phyloP scores from a whole-genome alignment of 2,329 filamentous ascomycete species.

The Pseudogymnoascus sp. region DNA sequence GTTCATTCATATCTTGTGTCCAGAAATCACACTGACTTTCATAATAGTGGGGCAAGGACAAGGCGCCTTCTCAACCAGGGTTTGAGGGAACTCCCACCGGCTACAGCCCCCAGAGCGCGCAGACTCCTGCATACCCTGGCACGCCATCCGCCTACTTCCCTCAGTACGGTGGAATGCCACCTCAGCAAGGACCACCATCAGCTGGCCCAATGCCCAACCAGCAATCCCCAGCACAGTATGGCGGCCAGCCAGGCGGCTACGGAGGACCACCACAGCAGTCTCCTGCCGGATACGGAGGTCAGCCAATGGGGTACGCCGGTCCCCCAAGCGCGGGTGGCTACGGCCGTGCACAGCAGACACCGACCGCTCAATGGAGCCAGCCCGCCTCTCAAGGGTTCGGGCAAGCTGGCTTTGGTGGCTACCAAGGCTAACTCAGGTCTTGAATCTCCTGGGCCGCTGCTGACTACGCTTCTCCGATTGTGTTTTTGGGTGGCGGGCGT shows the following conservation, averaged over 20 bases:
- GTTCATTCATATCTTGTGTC: constrained; percentile 33
- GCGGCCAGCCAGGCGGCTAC: constrained; percentile 61
- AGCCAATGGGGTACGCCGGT: constrained; percentile 62
- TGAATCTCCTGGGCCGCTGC: background rate
- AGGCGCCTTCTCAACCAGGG: constrained; percentile 73
- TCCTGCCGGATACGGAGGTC: constrained; percentile 53
- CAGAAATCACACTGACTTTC: constrained; percentile 26
- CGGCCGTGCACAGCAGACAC: constrained; percentile 57
- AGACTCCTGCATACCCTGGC: constrained; percentile 63
- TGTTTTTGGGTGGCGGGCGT: constrained; percentile 7
- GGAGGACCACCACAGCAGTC: constrained; percentile 53
- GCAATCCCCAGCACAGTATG: constrained; percentile 38
- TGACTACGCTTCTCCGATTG: background rate
- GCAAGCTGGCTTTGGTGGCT: constrained; percentile 53
- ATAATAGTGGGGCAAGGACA: constrained; percentile 93
- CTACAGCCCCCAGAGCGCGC: constrained; percentile 66
- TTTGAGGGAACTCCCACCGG: constrained; percentile 67
- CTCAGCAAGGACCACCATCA: constrained; percentile 29
- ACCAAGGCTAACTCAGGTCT: constrained; percentile 43
- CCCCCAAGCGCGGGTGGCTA: constrained; percentile 75
- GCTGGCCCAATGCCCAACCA: constrained; percentile 30
- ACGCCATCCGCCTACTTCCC: constrained; percentile 80
- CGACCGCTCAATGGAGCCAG: constrained; percentile 36
- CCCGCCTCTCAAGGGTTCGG: constrained; percentile 51
- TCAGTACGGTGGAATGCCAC: constrained; percentile 70